Conservation (phyloP, 169 alveolate genomes). For the Plasmodium malariae region DNA sequence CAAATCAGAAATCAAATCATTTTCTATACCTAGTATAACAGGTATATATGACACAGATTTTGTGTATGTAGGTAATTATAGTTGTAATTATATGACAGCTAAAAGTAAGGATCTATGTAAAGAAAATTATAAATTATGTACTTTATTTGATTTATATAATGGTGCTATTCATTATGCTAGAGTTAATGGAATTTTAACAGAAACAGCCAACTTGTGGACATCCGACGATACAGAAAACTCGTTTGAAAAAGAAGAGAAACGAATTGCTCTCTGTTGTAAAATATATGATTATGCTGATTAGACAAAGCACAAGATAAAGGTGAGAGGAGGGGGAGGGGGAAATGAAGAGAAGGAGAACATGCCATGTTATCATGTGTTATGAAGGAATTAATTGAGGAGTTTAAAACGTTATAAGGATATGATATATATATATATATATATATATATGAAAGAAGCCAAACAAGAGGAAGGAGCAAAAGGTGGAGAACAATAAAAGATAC, state of each 20-base stretch:
- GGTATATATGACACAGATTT: slow-evolving; percentile 54
- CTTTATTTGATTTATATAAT: slow-evolving; percentile 82
- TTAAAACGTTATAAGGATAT: too few relatives aligned
- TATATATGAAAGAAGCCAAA: too few relatives aligned
- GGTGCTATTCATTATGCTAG: slow-evolving; percentile 85
- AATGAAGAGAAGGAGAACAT: too few relatives aligned
- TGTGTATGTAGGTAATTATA: slow-evolving; percentile 77
- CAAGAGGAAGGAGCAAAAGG: too few relatives aligned
- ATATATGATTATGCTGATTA: not conserved
- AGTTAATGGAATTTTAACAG: slow-evolving; percentile 82
- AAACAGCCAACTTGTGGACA: slow-evolving; percentile 82
- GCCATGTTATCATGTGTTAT: too few relatives aligned
- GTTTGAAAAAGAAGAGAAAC: slow-evolving; percentile 28
- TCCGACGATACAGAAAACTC: slow-evolving; percentile 47
- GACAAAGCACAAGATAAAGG: too few relatives aligned
- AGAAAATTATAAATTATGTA: slow-evolving; percentile 77
- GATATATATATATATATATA: too few relatives aligned
- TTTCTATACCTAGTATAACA: slow-evolving; percentile 32
- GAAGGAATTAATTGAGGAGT: too few relatives aligned
- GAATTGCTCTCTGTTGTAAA: slow-evolving; percentile 66
- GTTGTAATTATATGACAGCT: slow-evolving; percentile 79
- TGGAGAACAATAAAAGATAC: too few relatives aligned
- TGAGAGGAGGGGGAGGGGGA: too few relatives aligned
- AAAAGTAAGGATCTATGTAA: slow-evolving; percentile 78
- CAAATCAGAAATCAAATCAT: slow-evolving; percentile 47